Evolutionary conservation across 1,284 basidiomycete genomes (phyloP), one percentile per base, ranked within the genome.

Genomic region (Entoloma clypeatum): DNA sequence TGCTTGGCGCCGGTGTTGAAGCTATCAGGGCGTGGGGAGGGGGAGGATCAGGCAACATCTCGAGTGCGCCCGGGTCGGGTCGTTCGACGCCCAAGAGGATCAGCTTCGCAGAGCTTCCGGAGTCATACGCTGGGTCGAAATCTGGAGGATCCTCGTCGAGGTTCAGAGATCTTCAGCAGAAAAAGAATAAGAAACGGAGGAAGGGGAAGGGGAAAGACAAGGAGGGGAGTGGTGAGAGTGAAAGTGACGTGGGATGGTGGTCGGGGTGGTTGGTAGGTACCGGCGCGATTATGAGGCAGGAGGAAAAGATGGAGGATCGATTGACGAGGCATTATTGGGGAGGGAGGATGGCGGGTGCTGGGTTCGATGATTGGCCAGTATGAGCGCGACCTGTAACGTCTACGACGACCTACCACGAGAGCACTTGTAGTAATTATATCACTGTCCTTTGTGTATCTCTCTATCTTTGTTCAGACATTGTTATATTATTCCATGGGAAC

Each of bases 1-100:
- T 59, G 29, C 43, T 59, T 9, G 56, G 55, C 17, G 49, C 56
- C 44, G 54, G 58, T 17, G 34, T 59, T 39, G 19, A 36, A 36
- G n/a, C n/a, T n/a, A n/a, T n/a, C 18, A 35, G 43, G 7, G 10
- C 25, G 27, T 51, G 43, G 42, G 49, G 40, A 54, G 43, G 26
- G n/a, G n/a, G n/a, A n/a, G n/a, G n/a, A n/a, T n/a, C n/a, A n/a
- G n/a, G n/a, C n/a, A n/a, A n/a, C n/a, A n/a, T n/a, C n/a, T n/a
- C n/a, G n/a, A 59, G 56, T 37, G 49, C 57, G 19, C 44, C 60
- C 18, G 62, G 63, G 36, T 68, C 63, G 22, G 65, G 68, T n/a
- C 47, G 52, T 41, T 79, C 77, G 23, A 86, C 84, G n/a, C 84
- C 85, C 4, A 84, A 83, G 47, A 71, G 79, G 18, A 87, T 88